Conservation (phyloP, 345 rosid genomes). For the Ceriops zippeliana region DNA sequence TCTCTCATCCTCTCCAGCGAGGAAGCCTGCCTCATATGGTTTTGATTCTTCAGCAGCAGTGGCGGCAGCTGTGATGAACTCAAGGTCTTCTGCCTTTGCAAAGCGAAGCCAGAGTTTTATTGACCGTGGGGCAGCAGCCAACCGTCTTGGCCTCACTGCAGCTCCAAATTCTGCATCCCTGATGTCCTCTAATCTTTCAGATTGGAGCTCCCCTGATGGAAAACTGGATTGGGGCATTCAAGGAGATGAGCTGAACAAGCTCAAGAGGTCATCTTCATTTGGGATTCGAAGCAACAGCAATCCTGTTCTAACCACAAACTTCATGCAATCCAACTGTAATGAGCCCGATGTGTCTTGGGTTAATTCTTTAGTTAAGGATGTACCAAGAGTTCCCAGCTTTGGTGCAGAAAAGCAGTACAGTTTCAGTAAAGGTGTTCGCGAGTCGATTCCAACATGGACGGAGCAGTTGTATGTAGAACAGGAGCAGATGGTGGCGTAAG, state of each 20-base stretch:
- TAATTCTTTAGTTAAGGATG: conserved; percentile 75
- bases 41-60: conserved; percentile 83
- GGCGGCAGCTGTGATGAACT: conserved; percentile 85
- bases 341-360: conserved; percentile 99
- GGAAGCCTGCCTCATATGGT: conserved; percentile 53
- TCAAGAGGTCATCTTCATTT: conserved; percentile 78
- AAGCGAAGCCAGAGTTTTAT: conserved; percentile 88
- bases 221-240: conserved; percentile 87
- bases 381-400: conserved; percentile 35
- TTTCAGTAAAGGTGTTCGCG: conserved; percentile 37
- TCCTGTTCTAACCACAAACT: conserved; percentile 24
- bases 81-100: conserved; percentile 81
- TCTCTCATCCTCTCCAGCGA: conserved; percentile 50
- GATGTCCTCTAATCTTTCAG: conserved; percentile 55
- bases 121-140: conserved; percentile 48
- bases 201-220: conserved; percentile 82
- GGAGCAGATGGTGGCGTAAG: conserved; percentile 88
- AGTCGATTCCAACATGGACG: conserved; percentile 59
- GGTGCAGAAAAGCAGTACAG: conserved; percentile 36
- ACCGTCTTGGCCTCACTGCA: conserved; percentile 40
- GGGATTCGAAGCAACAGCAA: conserved; percentile 53
- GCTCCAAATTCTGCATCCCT: conserved; percentile 38
- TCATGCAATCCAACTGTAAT: conserved; percentile 21
- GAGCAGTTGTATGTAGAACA: conserved; percentile 88
- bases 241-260: conserved; percentile 79